Percentiles rank a stretch among this genome's conserved stretches.
These are phyloP conservation scores for Hymenoscyphus albidus DNA, from an alignment of 2,329 filamentous ascomycete species.

Conservation along the genomic window DNA sequence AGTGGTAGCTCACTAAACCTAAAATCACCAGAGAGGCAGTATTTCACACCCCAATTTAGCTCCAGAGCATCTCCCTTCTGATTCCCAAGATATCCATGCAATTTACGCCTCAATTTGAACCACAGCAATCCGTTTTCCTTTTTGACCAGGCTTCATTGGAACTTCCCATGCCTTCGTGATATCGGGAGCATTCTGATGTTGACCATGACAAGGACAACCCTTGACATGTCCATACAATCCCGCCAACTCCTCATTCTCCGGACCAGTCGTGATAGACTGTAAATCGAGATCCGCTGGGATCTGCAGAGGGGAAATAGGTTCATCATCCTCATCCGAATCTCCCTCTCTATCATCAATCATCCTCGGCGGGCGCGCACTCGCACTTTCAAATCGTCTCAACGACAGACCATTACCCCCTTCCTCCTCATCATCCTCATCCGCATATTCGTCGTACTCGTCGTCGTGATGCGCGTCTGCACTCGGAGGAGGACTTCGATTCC, in stretches of 20 bases:
- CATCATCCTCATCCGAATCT: slow-evolving; percentile 15
- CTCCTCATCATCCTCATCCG: slow-evolving; percentile 18
- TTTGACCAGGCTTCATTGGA: slow-evolving; percentile 15
- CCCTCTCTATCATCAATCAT: slow-evolving; percentile 20
- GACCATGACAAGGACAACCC: slow-evolving; percentile 24
- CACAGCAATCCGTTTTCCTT: slow-evolving; percentile 15
- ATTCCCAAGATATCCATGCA: background rate
- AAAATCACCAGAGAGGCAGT: background rate
- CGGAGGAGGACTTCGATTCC: slow-evolving; percentile 19
- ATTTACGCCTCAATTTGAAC: slow-evolving; percentile 10
- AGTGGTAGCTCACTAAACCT: no score
- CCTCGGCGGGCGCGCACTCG: slow-evolving; percentile 20
- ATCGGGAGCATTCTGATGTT: slow-evolving; percentile 12
- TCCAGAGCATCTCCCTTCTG: background rate
- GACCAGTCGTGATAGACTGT: slow-evolving; percentile 17
- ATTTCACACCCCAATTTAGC: background rate
- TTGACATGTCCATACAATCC: slow-evolving; percentile 20
- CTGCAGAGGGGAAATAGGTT: slow-evolving; percentile 3
- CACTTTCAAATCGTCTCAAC: slow-evolving; percentile 21
- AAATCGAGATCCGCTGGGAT: slow-evolving; percentile 19
- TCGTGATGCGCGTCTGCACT: slow-evolving; percentile 1
- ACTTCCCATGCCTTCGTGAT: slow-evolving; percentile 25
- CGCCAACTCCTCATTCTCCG: slow-evolving; percentile 16
- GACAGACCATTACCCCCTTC: slow-evolving; percentile 20
- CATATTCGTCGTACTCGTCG: slow-evolving; percentile 13